Evolutionary conservation across 2,329 filamentous ascomycete genomes (phyloP).

Genomic region (Coniochaeta hoffmannii): DNA sequence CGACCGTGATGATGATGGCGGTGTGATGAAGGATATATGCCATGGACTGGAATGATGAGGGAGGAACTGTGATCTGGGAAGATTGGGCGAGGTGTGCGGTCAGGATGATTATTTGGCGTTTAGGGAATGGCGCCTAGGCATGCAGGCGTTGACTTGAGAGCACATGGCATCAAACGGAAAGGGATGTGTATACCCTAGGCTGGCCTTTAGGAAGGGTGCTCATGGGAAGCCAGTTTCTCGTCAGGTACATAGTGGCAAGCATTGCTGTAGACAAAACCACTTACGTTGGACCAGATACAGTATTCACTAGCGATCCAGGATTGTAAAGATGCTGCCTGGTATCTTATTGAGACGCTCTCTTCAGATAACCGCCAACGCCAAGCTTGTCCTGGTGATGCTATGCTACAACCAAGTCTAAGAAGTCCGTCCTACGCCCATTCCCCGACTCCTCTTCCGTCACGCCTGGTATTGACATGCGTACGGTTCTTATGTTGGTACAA

Average conservation of each 20-base stretch:
- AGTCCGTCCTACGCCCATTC: no score
- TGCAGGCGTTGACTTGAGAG: no score
- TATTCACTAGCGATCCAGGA: no score
- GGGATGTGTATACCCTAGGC: neutral
- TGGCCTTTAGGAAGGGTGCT: no score
- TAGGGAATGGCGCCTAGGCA: neutral
- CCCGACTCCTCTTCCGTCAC: neutral
- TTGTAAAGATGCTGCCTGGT: neutral
- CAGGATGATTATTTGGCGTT: neutral
- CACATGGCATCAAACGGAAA: neutral
- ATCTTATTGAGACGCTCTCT: neutral
- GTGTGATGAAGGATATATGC: neutral
- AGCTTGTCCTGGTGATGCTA: neutral
- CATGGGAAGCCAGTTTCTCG: no score
- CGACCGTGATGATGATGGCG: neutral
- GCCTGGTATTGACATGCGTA: neutral
- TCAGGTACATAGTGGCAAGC: no score
- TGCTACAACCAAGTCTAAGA: neutral
- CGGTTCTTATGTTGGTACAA: neutral
- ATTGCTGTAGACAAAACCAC: no score
- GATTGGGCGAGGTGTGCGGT: no score
- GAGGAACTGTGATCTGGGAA: neutral
- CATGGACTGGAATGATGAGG: neutral
- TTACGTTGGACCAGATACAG: no score
- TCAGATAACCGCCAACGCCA: neutral